A percentile compares a stretch with the other conserved stretches of the same genome.
Conservation (phyloP, 768 basidiomycete species). For the Russula dissimulans region DNA sequence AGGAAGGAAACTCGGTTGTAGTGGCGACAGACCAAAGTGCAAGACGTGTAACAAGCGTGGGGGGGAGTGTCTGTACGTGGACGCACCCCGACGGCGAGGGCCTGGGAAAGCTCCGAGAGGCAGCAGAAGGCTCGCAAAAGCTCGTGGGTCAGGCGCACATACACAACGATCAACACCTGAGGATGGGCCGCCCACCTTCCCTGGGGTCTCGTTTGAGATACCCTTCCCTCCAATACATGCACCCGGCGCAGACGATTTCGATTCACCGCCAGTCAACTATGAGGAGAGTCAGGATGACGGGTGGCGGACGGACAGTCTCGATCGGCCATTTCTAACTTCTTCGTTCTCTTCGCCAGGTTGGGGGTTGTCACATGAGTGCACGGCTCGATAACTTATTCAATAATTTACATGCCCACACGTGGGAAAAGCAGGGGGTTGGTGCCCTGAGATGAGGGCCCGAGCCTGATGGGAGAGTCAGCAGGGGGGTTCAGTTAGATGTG, state of each 20-base stretch:
- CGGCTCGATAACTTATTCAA: neutral
- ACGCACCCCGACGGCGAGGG: constrained; percentile 48
- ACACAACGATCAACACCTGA: neutral
- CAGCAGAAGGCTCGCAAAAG: constrained; percentile 20
- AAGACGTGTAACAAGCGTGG: constrained; percentile 50
- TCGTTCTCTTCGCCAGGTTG: constrained; percentile 1
- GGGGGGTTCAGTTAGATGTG: too few species aligned
- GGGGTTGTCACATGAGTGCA: constrained; percentile 6
- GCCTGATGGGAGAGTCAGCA: neutral
- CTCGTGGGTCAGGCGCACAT: neutral
- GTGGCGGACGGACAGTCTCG: neutral
- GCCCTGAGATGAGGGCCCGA: neutral
- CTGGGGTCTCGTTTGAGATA: neutral
- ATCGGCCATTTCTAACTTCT: neutral
- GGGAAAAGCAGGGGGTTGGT: neutral
- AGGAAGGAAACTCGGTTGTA: constrained; percentile 73
- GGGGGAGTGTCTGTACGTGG: constrained; percentile 45
- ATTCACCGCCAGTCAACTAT: neutral
- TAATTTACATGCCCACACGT: neutral
- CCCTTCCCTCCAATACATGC: constrained; percentile 1
- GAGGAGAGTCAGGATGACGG: neutral
- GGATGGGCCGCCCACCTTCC: neutral
- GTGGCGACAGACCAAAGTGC: constrained; percentile 55
- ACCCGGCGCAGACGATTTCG: neutral
- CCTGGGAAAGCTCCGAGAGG: constrained; percentile 70